These are phyloP conservation scores for Suillus variegatus DNA, from an alignment of 768 basidiomycete genomes.

Conservation along the genomic window DNA sequence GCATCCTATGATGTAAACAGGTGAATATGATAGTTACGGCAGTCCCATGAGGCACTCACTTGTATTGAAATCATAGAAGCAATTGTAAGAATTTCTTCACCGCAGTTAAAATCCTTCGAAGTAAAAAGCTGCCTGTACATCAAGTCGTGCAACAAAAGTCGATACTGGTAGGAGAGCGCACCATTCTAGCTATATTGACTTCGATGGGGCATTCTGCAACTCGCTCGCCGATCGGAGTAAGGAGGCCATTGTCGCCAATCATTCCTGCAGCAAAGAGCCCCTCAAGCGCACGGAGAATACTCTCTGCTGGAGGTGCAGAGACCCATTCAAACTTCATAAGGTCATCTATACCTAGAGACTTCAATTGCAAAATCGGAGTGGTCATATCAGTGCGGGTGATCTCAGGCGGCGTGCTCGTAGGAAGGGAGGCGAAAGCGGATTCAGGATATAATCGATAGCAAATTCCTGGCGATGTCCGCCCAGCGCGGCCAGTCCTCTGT, in stretches of 20 bases:
- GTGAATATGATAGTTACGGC: conserved; percentile 3
- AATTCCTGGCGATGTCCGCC: conserved; percentile 88
- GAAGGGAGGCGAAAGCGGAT: conserved; percentile 58
- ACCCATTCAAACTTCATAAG: conserved; percentile 97
- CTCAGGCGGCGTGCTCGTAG: conserved; percentile 80
- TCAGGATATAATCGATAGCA: conserved; percentile 90
- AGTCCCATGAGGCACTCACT: conserved; percentile 37
- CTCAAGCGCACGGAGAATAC: conserved; percentile 83
- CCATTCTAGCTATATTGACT: conserved; percentile 92
- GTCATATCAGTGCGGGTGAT: conserved; percentile 90
- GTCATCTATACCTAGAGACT: conserved; percentile 93
- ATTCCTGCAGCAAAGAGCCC: conserved; percentile 79
- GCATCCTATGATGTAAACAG: conserved; percentile 60
- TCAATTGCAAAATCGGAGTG: conserved; percentile 89
- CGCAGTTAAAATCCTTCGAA: conserved; percentile 84
- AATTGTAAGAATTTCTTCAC: conserved; percentile 94
- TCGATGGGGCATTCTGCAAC: conserved; percentile 96
- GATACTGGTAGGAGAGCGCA: conserved; percentile 35
- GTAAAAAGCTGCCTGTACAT: conserved; percentile 66
- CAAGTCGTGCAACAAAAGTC: neutral
- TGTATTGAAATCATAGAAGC: conserved; percentile 95
- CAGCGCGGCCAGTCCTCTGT: conserved; percentile 93
- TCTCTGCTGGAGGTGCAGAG: conserved; percentile 82
- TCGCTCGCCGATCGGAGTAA: conserved; percentile 77
- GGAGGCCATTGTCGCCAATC: conserved; percentile 76